Percentiles rank a stretch among this genome's conserved stretches.
Evolutionary conservation across 176 grass and related monocot genomes (phyloP).

Genomic region (Alloteropsis semialata): DNA sequence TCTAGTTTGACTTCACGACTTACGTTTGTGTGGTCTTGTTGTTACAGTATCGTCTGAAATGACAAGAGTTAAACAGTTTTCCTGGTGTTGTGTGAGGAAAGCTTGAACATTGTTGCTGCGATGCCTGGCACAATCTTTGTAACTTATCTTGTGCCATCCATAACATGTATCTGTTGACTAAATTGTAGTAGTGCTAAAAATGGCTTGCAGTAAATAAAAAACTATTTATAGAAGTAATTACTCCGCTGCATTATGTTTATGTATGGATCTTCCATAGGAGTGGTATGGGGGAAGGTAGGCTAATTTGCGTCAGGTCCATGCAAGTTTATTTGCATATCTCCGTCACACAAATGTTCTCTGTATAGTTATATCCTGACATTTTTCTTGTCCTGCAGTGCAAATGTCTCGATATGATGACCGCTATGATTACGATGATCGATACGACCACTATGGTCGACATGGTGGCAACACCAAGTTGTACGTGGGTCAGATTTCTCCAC

Average conservation of each 20-base stretch:
- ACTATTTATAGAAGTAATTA: not conserved
- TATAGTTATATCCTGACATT: not conserved
- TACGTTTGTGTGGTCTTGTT: not conserved
- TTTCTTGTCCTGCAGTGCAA: slow-evolving; percentile 35
- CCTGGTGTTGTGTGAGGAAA: not conserved
- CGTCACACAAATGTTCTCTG: not conserved
- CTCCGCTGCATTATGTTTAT: not conserved
- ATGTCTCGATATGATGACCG: slow-evolving; percentile 80
- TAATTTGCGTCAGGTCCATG: not conserved
- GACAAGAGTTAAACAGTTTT: not conserved
- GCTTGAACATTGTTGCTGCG: not conserved
- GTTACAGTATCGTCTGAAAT: not conserved
- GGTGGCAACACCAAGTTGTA: slow-evolving; percentile 67
- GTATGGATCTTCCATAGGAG: not conserved
- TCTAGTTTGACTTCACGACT: too few relatives aligned
- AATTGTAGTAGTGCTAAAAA: not conserved
- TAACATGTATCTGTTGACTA: not conserved
- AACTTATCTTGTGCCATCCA: not conserved
- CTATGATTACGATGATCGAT: not conserved
- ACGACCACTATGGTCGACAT: slow-evolving; percentile 10
- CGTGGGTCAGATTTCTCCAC: slow-evolving; percentile 61
- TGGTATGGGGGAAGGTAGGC: not conserved
- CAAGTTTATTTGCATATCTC: slow-evolving; percentile 6
- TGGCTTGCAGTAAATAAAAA: not conserved
- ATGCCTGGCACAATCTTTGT: not conserved